A percentile compares a stretch with the other conserved stretches of the same genome.
These are phyloP conservation scores for Leccinum uliginosum DNA, from an alignment of 768 basidiomycete genomes.

Conservation along the genomic window DNA sequence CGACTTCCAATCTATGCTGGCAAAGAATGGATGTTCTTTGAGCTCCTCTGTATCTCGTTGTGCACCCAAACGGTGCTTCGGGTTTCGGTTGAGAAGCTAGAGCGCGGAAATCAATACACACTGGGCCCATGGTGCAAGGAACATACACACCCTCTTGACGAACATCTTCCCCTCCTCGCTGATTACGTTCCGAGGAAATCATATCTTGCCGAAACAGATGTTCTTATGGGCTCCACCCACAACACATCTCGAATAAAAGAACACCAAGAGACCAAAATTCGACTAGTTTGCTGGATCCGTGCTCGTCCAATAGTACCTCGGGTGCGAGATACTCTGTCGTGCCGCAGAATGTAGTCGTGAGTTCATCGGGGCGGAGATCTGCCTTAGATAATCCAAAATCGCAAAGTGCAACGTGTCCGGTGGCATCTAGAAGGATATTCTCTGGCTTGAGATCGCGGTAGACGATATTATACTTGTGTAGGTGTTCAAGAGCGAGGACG, in stretches of 20 bases:
- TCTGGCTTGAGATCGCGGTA: slow-evolving; percentile 97
- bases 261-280: slow-evolving; percentile 99
- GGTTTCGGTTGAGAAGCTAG: slow-evolving; percentile 96
- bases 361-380: slow-evolving; percentile 85
- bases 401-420: slow-evolving; percentile 96
- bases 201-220: slow-evolving; percentile 97
- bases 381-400: slow-evolving; percentile 98
- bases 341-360: slow-evolving; percentile 99
- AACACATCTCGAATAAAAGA: slow-evolving; percentile 98
- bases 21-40: slow-evolving; percentile 95
- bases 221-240: slow-evolving; percentile 98
- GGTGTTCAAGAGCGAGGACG: slow-evolving; percentile 89
- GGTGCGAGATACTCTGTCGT: slow-evolving; percentile 99
- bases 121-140: slow-evolving; percentile 10
- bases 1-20: slow-evolving; percentile 85
- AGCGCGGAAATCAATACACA: slow-evolving; percentile 10
- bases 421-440: slow-evolving; percentile 96
- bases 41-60: slow-evolving; percentile 87
- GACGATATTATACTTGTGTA: slow-evolving; percentile 97
- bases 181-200: slow-evolving; percentile 96
- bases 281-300: slow-evolving; percentile 96
- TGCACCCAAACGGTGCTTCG: slow-evolving; percentile 94
- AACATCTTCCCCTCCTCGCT: slow-evolving; percentile 98
- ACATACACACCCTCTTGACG: slow-evolving; percentile 84
- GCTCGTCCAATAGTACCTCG: slow-evolving; percentile 96